A percentile compares a stretch with the other conserved stretches of the same genome.
phyloP scores from a whole-genome alignment of 805 yeast genomes.

The Zygosaccharomyces kombuchaensis region DNA sequence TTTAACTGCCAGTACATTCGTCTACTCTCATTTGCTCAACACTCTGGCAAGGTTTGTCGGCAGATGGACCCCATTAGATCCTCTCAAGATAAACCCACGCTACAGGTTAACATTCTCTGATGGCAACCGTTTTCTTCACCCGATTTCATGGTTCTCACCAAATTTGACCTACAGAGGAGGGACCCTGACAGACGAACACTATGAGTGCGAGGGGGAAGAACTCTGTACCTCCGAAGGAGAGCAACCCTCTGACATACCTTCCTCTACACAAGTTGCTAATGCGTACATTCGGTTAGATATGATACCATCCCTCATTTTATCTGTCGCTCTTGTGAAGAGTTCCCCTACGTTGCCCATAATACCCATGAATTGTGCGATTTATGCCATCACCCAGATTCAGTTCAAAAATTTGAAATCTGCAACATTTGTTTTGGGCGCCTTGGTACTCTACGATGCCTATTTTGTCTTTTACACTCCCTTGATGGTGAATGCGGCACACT shows the following conservation, averaged over 20 bases:
- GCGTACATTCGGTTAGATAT: conserved; percentile 35
- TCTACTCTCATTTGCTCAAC: conserved; percentile 31
- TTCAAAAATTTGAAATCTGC: conserved; percentile 46
- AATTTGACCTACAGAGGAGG: conserved; percentile 28
- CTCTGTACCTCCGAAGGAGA: conserved; percentile 25
- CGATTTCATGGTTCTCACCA: conserved; percentile 38
- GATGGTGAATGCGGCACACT: conserved; percentile 52
- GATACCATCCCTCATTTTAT: conserved; percentile 22
- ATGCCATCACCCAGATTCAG: conserved; percentile 38
- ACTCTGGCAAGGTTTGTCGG: conserved; percentile 29
- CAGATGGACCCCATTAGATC: conserved; percentile 26
- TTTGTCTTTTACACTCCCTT: conserved; percentile 61
- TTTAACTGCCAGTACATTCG: conserved; percentile 32
- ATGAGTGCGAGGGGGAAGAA: too few species aligned
- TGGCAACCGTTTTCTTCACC: conserved; percentile 37
- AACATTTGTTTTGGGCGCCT: conserved; percentile 41
- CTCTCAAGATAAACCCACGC: conserved; percentile 34
- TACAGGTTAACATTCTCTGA: conserved; percentile 40
- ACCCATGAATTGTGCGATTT: conserved; percentile 42
- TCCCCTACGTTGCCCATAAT: conserved; percentile 49
- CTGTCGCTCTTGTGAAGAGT: conserved; percentile 24
- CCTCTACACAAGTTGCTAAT: conserved; percentile 35
- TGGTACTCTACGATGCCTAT: conserved; percentile 59
- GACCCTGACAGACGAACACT: too few species aligned
- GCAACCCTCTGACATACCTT: conserved; percentile 19